Base-by-base conservation (phyloP, 495 filamentous ascomycete species). In the Talaromyces liani region DNA sequence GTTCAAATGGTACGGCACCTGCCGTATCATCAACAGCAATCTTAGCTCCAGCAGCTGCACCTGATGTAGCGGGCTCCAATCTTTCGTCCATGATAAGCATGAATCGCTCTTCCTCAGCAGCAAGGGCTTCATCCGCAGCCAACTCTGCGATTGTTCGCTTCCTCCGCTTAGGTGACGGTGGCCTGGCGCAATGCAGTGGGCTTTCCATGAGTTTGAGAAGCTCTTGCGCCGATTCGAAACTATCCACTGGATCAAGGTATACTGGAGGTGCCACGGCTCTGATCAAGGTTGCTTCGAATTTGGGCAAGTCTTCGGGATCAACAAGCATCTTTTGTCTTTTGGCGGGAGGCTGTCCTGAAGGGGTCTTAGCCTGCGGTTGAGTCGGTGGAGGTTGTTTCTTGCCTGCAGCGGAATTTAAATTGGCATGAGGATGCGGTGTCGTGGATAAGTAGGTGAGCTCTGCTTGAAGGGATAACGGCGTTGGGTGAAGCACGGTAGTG, bases 61-160 rank as follows among this genome's bases (percentile, higher is more conserved):
- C 78, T 0, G 83, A 81, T 47, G 79, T 75, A 18, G 82, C 81
- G 10, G 87, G 79, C 24, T 86, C 83, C 54, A 91, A 80, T 14
- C 91, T 84, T 68, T 98, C 95, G 63, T 99, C 94, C 79, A 93
- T 87, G 56, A 91, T 88, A 39, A 98, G 91, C 88, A 98, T 92
- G 66, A 92, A 93, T 29, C 90, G 81, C 71, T 97, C 91, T 70
- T 91, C 87, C 54, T 94, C 88, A 10, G 91, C 92, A 6, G 91
- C 91, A 63, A 90, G 77, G 0, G 94, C 93, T 71, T 98, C 92
- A 70, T 98, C 94, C 2, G 92, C 93, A 33, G 90, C 93, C 73
- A 97, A 82, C 68, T 99, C 93, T 6, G 95, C 94, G 10, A 92
- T 87, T 0, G 94, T 99, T 63, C 93, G 84, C 81, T 99, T 98